Percentiles rank a stretch among this genome's conserved stretches.
Conservation (phyloP, 1,284 basidiomycete genomes). For the Polyporus tsugae region DNA sequence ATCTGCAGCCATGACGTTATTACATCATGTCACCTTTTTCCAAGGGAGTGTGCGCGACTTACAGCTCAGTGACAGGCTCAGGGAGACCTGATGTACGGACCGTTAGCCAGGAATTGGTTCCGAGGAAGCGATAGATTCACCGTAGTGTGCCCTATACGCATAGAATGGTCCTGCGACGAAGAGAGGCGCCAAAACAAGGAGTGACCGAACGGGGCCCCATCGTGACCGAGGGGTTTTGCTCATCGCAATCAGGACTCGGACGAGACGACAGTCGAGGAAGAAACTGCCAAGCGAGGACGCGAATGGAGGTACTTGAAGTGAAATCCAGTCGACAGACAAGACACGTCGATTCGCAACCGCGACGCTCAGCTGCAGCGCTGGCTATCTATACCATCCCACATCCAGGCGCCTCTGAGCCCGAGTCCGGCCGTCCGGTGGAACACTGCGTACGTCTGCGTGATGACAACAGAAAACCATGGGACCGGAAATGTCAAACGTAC, state of each 20-base stretch:
- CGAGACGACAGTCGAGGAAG: neutral
- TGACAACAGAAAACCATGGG: neutral
- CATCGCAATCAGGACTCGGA: slow-evolving; percentile 22
- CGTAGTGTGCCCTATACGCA: slow-evolving; percentile 43
- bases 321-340: neutral
- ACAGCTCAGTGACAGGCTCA: slow-evolving; percentile 49
- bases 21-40: neutral
- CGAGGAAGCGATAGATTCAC: slow-evolving; percentile 31
- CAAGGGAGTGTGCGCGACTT: slow-evolving; percentile 24
- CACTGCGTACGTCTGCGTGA: neutral
- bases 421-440: neutral
- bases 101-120: neutral
- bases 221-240: slow-evolving; percentile 33
- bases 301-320: neutral
- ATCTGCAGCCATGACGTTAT: slow-evolving; percentile 43
- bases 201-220: slow-evolving; percentile 49
- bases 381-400: neutral
- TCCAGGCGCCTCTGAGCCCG: slow-evolving; percentile 1
- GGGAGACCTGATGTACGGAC: slow-evolving; percentile 46
- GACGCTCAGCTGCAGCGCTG: neutral
- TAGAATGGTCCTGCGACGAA: slow-evolving; percentile 44
- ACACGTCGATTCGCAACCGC: neutral
- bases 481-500: neutral
- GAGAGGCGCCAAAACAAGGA: slow-evolving; percentile 46
- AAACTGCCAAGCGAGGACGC: neutral